Evolutionary conservation across 202 grass and related monocot species (phyloP), one percentile per base, ranked within the genome.

Genomic region (Musa balbisiana): DNA sequence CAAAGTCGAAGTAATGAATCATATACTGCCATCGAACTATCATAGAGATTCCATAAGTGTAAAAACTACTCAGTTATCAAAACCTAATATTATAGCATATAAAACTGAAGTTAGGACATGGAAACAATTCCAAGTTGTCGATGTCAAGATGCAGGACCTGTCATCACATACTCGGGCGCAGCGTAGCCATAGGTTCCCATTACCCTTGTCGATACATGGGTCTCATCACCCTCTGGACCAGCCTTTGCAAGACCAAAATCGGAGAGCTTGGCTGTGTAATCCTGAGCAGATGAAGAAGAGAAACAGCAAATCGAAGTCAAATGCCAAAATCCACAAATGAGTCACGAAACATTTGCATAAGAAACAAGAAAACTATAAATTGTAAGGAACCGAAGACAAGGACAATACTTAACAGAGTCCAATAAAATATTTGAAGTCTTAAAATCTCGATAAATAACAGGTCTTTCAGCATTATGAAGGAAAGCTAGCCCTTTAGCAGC

Each of bases 351-450:
- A 13, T 55, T 53, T 75, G 55, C 21, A 73, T 78, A 55, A 10
- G 72, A 76, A 53, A 79, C 49, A 68, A 76, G 22, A 73, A 12
- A 14, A 62, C 15, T 22, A 33, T 8, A 74, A 43, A 13, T 11
- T 74, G 56, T 58, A 79, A 73, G 63, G 62, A 70, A 12, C 14
- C 11, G 85, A 62, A 4, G 25, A 10, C 65, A 86, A 53, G 52
- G 71, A 53, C 76, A 65, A 51, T 78, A 87, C 91, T 92, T 68
- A 92, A 93, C 95, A 73, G 95, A 98, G 78, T 98, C 95, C 69
- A 98, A 81, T 77, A 98, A 90, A 85, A 98, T 98, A 85, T 98
- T 98, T 73, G 95, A 98, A 72, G 95, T 98, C 85, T 98, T 98
- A 77, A 98, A 98, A 87, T 98, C 95, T 71, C 95, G 86, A 77